Base-by-base conservation (phyloP, 495 filamentous ascomycete species). In the Aspergillus bridgeri region DNA sequence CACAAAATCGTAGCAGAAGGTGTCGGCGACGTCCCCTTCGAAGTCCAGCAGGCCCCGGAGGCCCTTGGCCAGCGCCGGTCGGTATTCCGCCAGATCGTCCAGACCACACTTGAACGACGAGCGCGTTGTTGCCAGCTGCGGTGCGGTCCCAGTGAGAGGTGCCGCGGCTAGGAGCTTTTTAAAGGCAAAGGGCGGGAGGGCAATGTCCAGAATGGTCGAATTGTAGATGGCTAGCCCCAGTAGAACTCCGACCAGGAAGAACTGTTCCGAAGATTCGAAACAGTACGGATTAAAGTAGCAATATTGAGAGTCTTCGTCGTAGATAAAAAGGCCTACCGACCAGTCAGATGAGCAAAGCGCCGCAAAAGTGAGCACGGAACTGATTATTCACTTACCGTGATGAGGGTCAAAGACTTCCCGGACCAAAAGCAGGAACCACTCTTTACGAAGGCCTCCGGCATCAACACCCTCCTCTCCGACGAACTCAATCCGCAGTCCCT, bases 211-310 rank as follows among this genome's bases (percentile, higher is more conserved):
- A 63, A 98, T 96, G 2, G 91, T 98, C 2, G 91, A 95, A 71
- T 98, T 96, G 77, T 98, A 96, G 63, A 98, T 96, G 19, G 92
- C 92, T 22, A 98, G 81, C 3, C 92, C 92, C 23, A 96, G 82
- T 27, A 96, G 74, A 42, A 91, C 90, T 22, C 92, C 92, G 48
- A 98, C 90, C 46, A 98, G 77, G 65, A 92, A 96, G 69, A 89
- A 98, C 60, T 96, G 92, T 65, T 96, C 91, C 7, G 93, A 93
- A 0, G 90, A 92, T 69, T 98, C 92, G 63, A 96, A 90, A 44
- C 89, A 90, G 65, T 87, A 82, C 2, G 92, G 89, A 66, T 96
- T 98, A 78, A 98, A 98, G 70, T 98, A 98, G 70, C 92, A 96
- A 65, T 89, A 91, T 38, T 84, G 81, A 5, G 92, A 96, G 61